phyloP scores from a whole-genome alignment of 306 rosid species.

The Erythrophleum fordii region DNA sequence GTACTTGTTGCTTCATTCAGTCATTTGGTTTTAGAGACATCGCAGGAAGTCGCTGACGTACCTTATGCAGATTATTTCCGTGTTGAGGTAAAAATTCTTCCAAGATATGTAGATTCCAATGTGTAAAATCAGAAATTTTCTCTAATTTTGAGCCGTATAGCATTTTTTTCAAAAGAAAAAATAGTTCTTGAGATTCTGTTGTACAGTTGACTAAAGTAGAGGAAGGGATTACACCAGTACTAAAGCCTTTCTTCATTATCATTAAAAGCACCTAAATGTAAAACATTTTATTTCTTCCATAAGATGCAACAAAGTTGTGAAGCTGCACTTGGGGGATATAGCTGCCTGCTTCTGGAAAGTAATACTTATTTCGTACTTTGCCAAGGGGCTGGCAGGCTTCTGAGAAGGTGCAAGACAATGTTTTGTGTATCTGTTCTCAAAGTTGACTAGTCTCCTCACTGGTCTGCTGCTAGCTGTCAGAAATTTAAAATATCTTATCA shows the following conservation, averaged over 20 bases:
- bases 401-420: neutral
- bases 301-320: conserved; percentile 5
- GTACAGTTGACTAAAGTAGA: neutral
- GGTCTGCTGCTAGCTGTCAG: neutral
- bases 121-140: conserved; percentile 18
- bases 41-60: conserved; percentile 88
- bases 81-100: conserved; percentile 80
- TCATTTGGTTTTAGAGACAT: conserved; percentile 88
- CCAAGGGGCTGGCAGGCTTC: neutral
- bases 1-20: conserved; percentile 53
- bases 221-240: neutral
- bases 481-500: neutral
- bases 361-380: neutral
- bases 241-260: neutral
- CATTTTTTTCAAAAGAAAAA: neutral
- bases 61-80: conserved; percentile 90
- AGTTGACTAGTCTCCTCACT: neutral
- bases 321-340: neutral
- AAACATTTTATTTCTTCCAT: conserved; percentile 1
- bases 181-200: conserved; percentile 4
- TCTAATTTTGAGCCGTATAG: conserved; percentile 18
- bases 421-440: neutral
- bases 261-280: neutral
- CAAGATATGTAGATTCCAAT: neutral
- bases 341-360: neutral